Conservation (phyloP, 441 rosid genomes). For the Hura crepitans region DNA sequence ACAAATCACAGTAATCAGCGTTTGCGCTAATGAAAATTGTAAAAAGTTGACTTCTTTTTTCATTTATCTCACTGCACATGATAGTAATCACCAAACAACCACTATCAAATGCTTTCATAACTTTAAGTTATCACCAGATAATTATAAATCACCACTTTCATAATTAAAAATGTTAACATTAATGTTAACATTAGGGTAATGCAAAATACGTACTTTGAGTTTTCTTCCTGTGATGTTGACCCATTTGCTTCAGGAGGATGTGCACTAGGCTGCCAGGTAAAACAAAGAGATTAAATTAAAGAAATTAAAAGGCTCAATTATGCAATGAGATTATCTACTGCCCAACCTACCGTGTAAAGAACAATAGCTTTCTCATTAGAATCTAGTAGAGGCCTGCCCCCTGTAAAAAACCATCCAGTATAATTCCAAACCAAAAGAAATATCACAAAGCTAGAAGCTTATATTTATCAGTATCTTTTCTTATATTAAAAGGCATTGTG, state of each 20-base stretch:
- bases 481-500: background rate
- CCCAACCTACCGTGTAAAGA: slow-evolving; percentile 59
- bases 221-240: slow-evolving; percentile 43
- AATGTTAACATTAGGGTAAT: slow-evolving; percentile 2
- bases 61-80: background rate
- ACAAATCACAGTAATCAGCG: slow-evolving; percentile 2
- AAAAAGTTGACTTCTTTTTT: background rate
- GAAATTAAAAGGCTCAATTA: background rate
- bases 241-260: slow-evolving; percentile 55
- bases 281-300: slow-evolving; percentile 25
- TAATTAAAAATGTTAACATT: background rate
- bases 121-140: background rate
- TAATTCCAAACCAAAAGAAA: slow-evolving; percentile 16
- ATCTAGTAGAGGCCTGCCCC: slow-evolving; percentile 40
- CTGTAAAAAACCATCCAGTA: slow-evolving; percentile 40
- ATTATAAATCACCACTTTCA: slow-evolving; percentile 8
- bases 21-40: background rate
- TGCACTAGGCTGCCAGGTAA: slow-evolving; percentile 63
- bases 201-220: slow-evolving; percentile 60
- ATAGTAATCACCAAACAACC: background rate
- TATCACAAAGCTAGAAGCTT: background rate
- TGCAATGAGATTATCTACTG: slow-evolving; percentile 16
- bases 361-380: slow-evolving; percentile 77
- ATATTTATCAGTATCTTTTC: background rate
- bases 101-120: background rate